phyloP scores from a whole-genome alignment of 2,329 filamentous ascomycete genomes.

The Epicoccum nigrum region DNA sequence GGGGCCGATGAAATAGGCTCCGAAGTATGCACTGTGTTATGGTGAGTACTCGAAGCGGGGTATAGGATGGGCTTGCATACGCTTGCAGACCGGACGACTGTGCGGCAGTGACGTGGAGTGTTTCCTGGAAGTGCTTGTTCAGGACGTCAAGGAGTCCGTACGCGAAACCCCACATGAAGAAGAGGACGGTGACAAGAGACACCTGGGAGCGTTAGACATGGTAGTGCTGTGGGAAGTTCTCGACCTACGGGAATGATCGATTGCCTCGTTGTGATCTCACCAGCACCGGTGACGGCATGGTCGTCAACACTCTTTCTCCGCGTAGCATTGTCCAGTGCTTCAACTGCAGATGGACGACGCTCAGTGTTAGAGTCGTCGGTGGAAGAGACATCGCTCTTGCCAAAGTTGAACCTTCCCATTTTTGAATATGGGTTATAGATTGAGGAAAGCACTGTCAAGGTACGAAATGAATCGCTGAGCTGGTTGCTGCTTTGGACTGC shows the following conservation, averaged over 20 bases:
- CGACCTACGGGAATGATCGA: conserved; percentile 58
- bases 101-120: conserved; percentile 64
- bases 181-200: conserved; percentile 75
- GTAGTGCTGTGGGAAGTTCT: neutral
- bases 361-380: conserved; percentile 11
- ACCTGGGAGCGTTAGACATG: conserved; percentile 1
- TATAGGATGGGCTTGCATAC: conserved; percentile 59
- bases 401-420: conserved; percentile 21
- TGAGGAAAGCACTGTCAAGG: neutral
- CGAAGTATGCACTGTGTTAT: conserved; percentile 63
- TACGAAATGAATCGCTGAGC: conserved; percentile 2
- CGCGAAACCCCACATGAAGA: conserved; percentile 87
- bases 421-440: neutral
- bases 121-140: conserved; percentile 69
- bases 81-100: conserved; percentile 71
- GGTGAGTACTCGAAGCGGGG: neutral
- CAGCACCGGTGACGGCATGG: conserved; percentile 30
- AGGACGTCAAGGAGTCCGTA: conserved; percentile 84
- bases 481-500: conserved; percentile 12
- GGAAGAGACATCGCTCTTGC: conserved; percentile 10
- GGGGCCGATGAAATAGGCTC: conserved; percentile 71
- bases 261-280: conserved; percentile 59
- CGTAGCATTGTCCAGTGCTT: conserved; percentile 23
- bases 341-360: conserved; percentile 29
- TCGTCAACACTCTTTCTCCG: conserved; percentile 27